Evolutionary conservation across 192 early-diverging fungal genomes (phyloP), one percentile per base, ranked within the genome.

Genomic region (Coemansia aciculifera): DNA sequence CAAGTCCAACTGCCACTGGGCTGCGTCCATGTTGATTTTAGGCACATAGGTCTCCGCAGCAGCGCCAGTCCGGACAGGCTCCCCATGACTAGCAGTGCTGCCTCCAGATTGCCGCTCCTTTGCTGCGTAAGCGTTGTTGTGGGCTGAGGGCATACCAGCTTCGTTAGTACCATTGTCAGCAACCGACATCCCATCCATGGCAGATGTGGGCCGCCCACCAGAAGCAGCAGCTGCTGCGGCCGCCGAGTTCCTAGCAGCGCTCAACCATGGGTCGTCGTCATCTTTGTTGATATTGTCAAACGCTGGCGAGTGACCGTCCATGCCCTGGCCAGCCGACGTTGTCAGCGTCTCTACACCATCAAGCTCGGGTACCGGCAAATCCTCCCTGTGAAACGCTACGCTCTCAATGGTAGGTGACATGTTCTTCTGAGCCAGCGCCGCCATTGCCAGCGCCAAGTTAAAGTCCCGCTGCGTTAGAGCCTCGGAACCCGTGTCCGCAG

Each of bases 351-450:
- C 89, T 12, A 92, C 36, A 12, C 86, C 86, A 13, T 85, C 75
- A 15, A 91, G 78, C 51, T 84, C 82, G 11, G 87, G 89, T 44
- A 83, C 64, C 2, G 88, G 91, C 43, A 90, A 77, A 64, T 89
- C 87, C 64, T 91, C 79, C 62, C 84, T 84, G 73, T 90, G 89
- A 36, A 85, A 79, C 52, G 85, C 75, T n/a, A 93, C 64, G 54
- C 78, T 87, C 32, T 89, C 87, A 40, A 91, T 78, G 6, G 91
- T 85, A n/a, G 89, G 74, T 39, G 88, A 83, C 88, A 93, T 90
- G 79, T 93, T 88, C 74, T 93, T 91, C 69, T 93, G 92, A 4
- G 90, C 89, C 67, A 90, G 75, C 9, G 87, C 92, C 5, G 86
- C 72, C 56, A 93, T 79, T 8, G 90, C 90, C 43, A 93, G 72